A percentile compares a stretch with the other conserved stretches of the same genome.
These are phyloP conservation scores for Groenewaldozyma auringiensis DNA, from an alignment of 1,139 yeast genomes.

Conservation along the genomic window DNA sequence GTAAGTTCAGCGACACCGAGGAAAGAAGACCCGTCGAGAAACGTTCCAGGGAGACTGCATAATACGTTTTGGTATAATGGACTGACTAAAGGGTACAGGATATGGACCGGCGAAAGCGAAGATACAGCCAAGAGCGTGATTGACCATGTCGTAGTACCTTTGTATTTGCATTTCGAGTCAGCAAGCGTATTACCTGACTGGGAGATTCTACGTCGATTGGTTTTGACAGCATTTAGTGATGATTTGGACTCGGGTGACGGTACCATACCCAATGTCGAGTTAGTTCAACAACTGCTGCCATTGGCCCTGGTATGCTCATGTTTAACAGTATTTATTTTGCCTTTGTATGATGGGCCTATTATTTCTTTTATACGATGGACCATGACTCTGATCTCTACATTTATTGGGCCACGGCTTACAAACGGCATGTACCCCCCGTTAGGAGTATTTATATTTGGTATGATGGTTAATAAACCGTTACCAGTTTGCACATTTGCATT, in stretches of 20 bases:
- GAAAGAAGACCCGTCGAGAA: not conserved
- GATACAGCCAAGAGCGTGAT: constrained; percentile 11
- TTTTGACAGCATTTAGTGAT: constrained; percentile 4
- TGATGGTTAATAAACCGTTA: constrained; percentile 20
- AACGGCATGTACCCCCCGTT: constrained; percentile 19
- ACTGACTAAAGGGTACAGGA: constrained; percentile 10
- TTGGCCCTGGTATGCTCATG: constrained; percentile 16
- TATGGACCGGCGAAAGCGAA: constrained; percentile 12
- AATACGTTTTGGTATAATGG: constrained; percentile 12
- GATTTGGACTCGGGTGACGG: not conserved
- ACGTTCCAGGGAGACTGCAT: not conserved
- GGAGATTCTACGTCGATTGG: constrained; percentile 8
- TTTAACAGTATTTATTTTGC: constrained; percentile 19
- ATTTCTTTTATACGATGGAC: constrained; percentile 17
- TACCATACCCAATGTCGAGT: constrained; percentile 1
- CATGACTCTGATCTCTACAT: constrained; percentile 18
- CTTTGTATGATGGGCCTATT: constrained; percentile 18
- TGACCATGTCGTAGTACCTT: constrained; percentile 14
- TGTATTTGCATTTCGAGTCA: constrained; percentile 14
- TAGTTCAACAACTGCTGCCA: constrained; percentile 17
- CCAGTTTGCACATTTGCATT: constrained; percentile 20
- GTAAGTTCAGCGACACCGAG: no score
- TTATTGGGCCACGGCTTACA: constrained; percentile 18
- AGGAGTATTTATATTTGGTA: constrained; percentile 19
- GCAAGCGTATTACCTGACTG: constrained; percentile 15